Base-by-base conservation (phyloP, 768 basidiomycete species). In the Pleurotus pulmonarius region DNA sequence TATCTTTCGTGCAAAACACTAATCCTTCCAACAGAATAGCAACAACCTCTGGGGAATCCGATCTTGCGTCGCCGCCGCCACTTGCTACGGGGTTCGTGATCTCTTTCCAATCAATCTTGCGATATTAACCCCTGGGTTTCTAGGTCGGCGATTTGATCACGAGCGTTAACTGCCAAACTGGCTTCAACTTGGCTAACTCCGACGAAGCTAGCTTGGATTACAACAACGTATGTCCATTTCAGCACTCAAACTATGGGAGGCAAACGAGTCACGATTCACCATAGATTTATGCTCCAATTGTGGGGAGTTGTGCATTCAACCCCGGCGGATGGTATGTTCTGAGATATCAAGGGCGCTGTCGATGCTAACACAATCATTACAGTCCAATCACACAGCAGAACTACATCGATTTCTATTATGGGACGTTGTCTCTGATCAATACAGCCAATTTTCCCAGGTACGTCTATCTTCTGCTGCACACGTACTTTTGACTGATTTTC, bases 301-400 rank as follows among this genome's bases (percentile, higher is more conserved):
- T 64, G 6, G 63, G 63, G 5, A 54, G 54, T 40, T 64, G 63
- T 25, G 63, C 63, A 5, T 64, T 43, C 24, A 47, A 40, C 13
- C 29, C 56, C 5, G 46, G 43, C 20, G 63, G 58, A 43, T 64
- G 63, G 59, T 57, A 12, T 2, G 59, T 37, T 1, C 6, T 34
- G 29, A 29, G 26, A 34, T 8, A 34, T 8, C 7, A 34, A 3
- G 6, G 29, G 11, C 11, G 29, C 3, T 8, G 29, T 34, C 29
- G 29, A 34, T 34, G 29, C 7, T 34, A 7, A 34, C 29, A 34
- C 9, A 34, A 34, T 34, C 29, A 34, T 11, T 34, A 7, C 49
- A 59, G 59, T 41, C 58, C 63, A 3, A 63, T 64, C 1, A 64
- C 63, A 1, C 61, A 63, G 39, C 63, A 64, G 39, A 64, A 64